phyloP scores from a whole-genome alignment of 768 basidiomycete species.

The Rubroboletus pulcherrimus region DNA sequence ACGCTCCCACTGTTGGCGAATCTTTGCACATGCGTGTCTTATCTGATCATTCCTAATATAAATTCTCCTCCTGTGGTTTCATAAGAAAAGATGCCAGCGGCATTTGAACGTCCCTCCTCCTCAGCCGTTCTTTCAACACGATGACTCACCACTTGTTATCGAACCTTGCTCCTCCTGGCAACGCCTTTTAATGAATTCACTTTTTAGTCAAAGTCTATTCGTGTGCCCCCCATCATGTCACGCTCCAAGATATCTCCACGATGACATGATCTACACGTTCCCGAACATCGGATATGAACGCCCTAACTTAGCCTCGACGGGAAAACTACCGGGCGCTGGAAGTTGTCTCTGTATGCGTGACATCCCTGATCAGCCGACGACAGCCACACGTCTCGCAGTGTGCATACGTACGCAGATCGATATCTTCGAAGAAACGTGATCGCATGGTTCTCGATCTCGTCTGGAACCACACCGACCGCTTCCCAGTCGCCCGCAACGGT shows the following conservation, averaged over 20 bases:
- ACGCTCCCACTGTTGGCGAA: slow-evolving; percentile 6
- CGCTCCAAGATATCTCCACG: slow-evolving; percentile 8
- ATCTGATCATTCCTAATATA: slow-evolving; percentile 30
- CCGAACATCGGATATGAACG: slow-evolving; percentile 29
- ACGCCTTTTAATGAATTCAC: slow-evolving; percentile 26
- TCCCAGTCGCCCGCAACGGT: slow-evolving; percentile 78
- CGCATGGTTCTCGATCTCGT: slow-evolving; percentile 83
- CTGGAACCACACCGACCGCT: slow-evolving; percentile 73
- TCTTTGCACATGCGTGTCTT: slow-evolving; percentile 20
- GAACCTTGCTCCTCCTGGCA: slow-evolving; percentile 27
- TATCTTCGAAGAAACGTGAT: slow-evolving; percentile 88
- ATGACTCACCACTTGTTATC: slow-evolving; percentile 16
- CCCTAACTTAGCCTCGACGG: slow-evolving; percentile 45
- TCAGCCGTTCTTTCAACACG: slow-evolving; percentile 9
- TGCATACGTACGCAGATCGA: slow-evolving; percentile 72
- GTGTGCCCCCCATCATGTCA: slow-evolving; percentile 15
- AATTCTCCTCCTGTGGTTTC: slow-evolving; percentile 18
- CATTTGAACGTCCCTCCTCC: slow-evolving; percentile 25
- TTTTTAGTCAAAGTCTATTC: slow-evolving; percentile 24
- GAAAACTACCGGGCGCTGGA: slow-evolving; percentile 62
- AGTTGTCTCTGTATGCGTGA: slow-evolving; percentile 52
- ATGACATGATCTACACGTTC: slow-evolving; percentile 25
- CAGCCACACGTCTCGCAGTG: not conserved
- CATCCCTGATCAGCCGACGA: slow-evolving; percentile 9
- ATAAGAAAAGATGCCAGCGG: slow-evolving; percentile 17